A percentile compares a stretch with the other conserved stretches of the same genome.
These are phyloP conservation scores for Solanum pennellii DNA, from an alignment of 257 asterid species.

Conservation along the genomic window DNA sequence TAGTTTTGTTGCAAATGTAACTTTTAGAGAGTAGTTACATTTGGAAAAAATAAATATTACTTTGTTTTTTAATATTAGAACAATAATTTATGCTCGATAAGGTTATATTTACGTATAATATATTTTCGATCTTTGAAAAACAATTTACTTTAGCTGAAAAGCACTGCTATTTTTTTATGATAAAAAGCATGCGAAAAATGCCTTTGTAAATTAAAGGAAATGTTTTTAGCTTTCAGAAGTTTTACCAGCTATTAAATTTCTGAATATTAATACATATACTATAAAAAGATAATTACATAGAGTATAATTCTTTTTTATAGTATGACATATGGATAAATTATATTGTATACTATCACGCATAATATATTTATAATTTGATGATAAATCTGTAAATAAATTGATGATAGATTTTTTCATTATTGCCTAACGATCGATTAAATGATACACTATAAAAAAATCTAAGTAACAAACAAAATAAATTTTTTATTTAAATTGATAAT, in stretches of 20 bases:
- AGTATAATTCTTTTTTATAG: too few species aligned
- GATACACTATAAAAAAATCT: neutral
- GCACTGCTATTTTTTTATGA: neutral
- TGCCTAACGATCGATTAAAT: too few species aligned
- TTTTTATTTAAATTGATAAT: too few species aligned
- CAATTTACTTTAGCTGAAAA: too few species aligned
- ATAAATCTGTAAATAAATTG: too few species aligned
- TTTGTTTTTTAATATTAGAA: too few species aligned
- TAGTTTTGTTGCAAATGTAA: neutral
- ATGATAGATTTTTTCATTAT: too few species aligned
- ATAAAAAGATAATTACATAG: neutral
- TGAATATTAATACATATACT: neutral
- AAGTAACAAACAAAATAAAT: too few species aligned
- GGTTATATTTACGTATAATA: neutral
- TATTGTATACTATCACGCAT: accelerated
- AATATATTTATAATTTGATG: too few species aligned
- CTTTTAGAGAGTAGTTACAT: neutral
- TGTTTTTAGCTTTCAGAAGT: neutral
- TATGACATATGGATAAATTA: neutral
- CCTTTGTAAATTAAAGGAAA: too few species aligned
- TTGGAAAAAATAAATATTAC: too few species aligned
- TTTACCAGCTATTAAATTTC: neutral
- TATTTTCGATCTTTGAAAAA: too few species aligned
- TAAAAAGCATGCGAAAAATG: neutral
- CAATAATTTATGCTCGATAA: neutral